A percentile compares a stretch with the other conserved stretches of the same genome.
Conservation (phyloP, 768 basidiomycete genomes). For the Xerocomus spinulosus region DNA sequence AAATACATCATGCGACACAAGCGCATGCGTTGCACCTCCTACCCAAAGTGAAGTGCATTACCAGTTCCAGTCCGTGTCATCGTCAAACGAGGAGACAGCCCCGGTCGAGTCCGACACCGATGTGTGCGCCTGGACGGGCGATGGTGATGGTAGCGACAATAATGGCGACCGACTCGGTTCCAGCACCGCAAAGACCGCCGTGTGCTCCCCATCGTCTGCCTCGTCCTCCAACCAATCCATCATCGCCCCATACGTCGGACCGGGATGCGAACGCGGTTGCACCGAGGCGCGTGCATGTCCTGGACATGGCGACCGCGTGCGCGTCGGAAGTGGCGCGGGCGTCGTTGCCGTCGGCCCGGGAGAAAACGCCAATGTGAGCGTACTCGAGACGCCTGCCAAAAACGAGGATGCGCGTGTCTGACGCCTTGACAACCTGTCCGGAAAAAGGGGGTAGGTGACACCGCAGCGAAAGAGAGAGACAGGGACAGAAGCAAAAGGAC, state of each 20-base stretch:
- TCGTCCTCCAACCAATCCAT: slow-evolving; percentile 37
- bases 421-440: slow-evolving; percentile 54
- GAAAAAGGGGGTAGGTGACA: no score
- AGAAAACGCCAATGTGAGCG: slow-evolving; percentile 46
- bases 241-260: slow-evolving; percentile 11
- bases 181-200: slow-evolving; percentile 10
- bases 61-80: slow-evolving; percentile 65
- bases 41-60: no score
- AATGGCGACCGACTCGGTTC: no score
- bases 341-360: slow-evolving; percentile 34
- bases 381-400: slow-evolving; percentile 59
- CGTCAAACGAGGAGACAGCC: slow-evolving; percentile 26
- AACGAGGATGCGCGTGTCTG: slow-evolving; percentile 67
- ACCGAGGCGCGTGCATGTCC: no score
- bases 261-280: neutral
- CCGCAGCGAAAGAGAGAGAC: no score
- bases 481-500: slow-evolving; percentile 21
- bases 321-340: slow-evolving; percentile 16
- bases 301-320: no score
- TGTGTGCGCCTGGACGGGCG: neutral
- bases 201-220: slow-evolving; percentile 19
- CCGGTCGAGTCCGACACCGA: neutral
- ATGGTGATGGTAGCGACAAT: neutral
- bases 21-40: no score
- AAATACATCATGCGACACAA: no score